Percentiles rank a stretch among this genome's conserved stretches.
Evolutionary conservation across 2,329 filamentous ascomycete genomes (phyloP).

Genomic region (Exserohilum rostratum): DNA sequence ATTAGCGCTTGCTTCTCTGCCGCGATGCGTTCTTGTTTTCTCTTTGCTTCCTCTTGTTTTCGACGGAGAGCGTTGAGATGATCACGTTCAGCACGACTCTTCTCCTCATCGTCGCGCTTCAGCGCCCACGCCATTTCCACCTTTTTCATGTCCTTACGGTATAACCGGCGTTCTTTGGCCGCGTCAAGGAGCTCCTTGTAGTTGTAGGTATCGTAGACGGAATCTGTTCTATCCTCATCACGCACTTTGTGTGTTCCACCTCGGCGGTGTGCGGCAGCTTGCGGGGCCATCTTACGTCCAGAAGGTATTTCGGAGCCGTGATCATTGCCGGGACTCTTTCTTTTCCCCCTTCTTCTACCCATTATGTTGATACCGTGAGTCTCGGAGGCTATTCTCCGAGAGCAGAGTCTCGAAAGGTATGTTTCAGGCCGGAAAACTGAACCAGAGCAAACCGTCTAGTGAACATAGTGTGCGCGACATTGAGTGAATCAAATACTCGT

Average conservation of each 20-base stretch:
- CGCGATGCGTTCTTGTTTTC: slow-evolving; percentile 15
- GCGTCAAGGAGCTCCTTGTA: slow-evolving; percentile 29
- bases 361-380: slow-evolving; percentile 13
- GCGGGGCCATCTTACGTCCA: slow-evolving; percentile 11
- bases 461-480: not conserved
- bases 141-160: slow-evolving; percentile 42
- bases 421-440: not conserved
- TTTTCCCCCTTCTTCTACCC: slow-evolving; percentile 23
- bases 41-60: slow-evolving; percentile 16
- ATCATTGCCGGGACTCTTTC: slow-evolving; percentile 9
- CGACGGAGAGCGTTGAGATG: slow-evolving; percentile 14
- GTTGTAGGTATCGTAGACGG: slow-evolving; percentile 36
- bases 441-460: not conserved
- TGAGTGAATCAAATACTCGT: not conserved
- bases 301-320: not conserved
- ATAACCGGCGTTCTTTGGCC: slow-evolving; percentile 27
- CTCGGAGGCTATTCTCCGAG: too few species aligned
- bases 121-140: slow-evolving; percentile 32
- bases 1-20: slow-evolving; percentile 2
- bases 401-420: too few species aligned
- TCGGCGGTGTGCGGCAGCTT: slow-evolving; percentile 28
- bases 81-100: slow-evolving; percentile 13
- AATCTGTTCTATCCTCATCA: slow-evolving; percentile 34
- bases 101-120: slow-evolving; percentile 23
- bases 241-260: slow-evolving; percentile 41